These are phyloP conservation scores for Barnettozyma californica DNA, from an alignment of 805 yeast genomes.

Conservation along the genomic window DNA sequence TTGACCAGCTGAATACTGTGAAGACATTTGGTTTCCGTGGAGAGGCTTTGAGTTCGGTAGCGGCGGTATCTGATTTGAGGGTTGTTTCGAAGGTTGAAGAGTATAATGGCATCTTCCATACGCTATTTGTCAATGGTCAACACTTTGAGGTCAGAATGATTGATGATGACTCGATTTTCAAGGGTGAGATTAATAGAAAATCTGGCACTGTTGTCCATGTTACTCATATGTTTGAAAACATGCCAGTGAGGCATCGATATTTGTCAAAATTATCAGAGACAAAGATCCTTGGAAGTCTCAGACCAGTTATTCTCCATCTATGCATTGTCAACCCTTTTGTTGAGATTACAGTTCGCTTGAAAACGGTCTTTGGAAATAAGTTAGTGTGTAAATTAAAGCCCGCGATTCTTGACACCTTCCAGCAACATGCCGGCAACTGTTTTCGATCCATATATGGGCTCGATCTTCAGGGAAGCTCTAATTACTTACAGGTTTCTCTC, in stretches of 20 bases:
- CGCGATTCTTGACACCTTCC: background rate
- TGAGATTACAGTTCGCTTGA: constrained; percentile 12
- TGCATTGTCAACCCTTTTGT: constrained; percentile 25
- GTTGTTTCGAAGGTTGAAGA: constrained; percentile 40
- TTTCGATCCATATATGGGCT: constrained; percentile 30
- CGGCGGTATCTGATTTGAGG: constrained; percentile 40
- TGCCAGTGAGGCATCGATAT: constrained; percentile 39
- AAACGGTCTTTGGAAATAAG: background rate
- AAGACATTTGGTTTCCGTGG: constrained; percentile 67
- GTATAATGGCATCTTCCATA: constrained; percentile 26
- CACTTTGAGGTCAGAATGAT: constrained; percentile 8
- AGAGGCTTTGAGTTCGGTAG: constrained; percentile 55
- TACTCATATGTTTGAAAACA: constrained; percentile 35
- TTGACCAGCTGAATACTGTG: constrained; percentile 34
- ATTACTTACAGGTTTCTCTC: constrained; percentile 25
- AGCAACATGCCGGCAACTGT: constrained; percentile 13
- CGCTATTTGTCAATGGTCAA: background rate
- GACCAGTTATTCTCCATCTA: constrained; percentile 27
- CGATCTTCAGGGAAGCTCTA: constrained; percentile 19
- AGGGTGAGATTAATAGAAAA: constrained; percentile 1
- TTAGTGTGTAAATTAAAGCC: constrained; percentile 9
- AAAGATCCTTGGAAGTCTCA: constrained; percentile 26
- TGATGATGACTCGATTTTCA: constrained; percentile 4
- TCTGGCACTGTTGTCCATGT: constrained; percentile 38
- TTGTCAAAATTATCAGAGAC: constrained; percentile 20